Conservation (phyloP, 768 basidiomycete genomes). For the Sporobolomyces phaffii region DNA sequence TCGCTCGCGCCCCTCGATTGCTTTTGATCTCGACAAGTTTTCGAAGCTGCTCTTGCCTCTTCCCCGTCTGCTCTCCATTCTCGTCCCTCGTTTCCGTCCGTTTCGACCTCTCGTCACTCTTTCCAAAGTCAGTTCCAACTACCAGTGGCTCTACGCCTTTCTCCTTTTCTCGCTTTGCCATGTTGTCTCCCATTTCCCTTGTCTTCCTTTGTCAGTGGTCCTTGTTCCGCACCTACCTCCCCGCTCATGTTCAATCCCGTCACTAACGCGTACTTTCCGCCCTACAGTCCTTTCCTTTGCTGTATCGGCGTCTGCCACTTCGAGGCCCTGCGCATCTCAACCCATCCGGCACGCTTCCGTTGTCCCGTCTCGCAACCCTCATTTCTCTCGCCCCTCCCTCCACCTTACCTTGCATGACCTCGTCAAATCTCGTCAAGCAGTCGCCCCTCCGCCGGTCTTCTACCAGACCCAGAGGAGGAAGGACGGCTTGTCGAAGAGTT, state of each 20-base stretch:
- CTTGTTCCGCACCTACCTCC: background rate
- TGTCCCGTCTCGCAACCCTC: background rate
- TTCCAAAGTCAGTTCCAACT: conserved; percentile 10
- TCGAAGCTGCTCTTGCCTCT: background rate
- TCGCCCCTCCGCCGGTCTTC: background rate
- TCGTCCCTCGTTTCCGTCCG: background rate
- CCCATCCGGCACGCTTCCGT: background rate
- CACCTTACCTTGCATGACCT: background rate
- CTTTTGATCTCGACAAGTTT: background rate
- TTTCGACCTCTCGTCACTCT: background rate
- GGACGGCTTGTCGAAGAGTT: background rate
- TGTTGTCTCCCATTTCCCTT: background rate
- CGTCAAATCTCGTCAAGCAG: conserved; percentile 11
- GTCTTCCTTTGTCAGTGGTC: background rate
- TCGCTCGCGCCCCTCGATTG: background rate
- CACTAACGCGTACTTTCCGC: background rate
- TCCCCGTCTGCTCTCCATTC: background rate
- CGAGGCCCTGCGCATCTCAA: background rate
- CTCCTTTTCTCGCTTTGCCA: background rate
- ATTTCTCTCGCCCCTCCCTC: background rate
- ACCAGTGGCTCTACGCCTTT: conserved; percentile 9
- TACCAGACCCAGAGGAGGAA: background rate
- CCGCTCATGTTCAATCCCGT: background rate
- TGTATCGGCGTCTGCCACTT: background rate
- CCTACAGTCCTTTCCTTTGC: background rate